Evolutionary conservation across 208 protist genomes (phyloP), one percentile per base, ranked within the genome.

Genomic region (Trichomonas gallinae): DNA sequence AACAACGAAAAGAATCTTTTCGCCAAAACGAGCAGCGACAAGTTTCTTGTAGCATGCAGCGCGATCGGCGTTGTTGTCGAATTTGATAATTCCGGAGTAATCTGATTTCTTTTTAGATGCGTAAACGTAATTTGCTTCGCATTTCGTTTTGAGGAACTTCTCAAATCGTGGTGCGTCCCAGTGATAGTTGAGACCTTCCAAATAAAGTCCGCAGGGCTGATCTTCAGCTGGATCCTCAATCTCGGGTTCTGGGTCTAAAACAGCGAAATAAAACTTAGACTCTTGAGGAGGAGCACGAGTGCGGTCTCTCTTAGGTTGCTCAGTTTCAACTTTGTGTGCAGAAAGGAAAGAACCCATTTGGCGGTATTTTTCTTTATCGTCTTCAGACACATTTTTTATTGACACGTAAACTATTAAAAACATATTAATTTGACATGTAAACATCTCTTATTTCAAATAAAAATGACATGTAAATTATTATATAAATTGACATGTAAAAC

Each of bases 321-420:
- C 15, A 82, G 31, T 4, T 82, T 82, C n/a, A 31, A 15, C 40
- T 46, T 46, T 31, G 0, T 34, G 83, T 31, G 34, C 26, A 8
- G 83, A 89, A 89, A 89, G 38, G 83, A 89, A 44, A 44, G 83
- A 89, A 48, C 83, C 83, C 83, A 89, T 89, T 85, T 85, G 26
- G 81, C 58, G 58, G 58, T 72, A 72, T 72, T 72, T 72, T 72
- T 72, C n/a, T 58, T 58, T 58, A 72, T 72, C 58, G 58, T 72
- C 58, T 51, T 51, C 46, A 51, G 46, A 51, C 46, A 51, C 46
- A 51, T 51, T 51, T 13, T 51, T 51, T 51, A n/a, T n/a, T n/a
- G n/a, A n/a, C n/a, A n/a, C n/a, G n/a, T n/a, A n/a, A n/a, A n/a
- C n/a, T n/a, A n/a, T n/a, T n/a, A n/a, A n/a, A n/a, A n/a, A n/a